These are phyloP conservation scores for Citrus reticulata DNA, from an alignment of 345 rosid genomes.

Conservation along the genomic window DNA sequence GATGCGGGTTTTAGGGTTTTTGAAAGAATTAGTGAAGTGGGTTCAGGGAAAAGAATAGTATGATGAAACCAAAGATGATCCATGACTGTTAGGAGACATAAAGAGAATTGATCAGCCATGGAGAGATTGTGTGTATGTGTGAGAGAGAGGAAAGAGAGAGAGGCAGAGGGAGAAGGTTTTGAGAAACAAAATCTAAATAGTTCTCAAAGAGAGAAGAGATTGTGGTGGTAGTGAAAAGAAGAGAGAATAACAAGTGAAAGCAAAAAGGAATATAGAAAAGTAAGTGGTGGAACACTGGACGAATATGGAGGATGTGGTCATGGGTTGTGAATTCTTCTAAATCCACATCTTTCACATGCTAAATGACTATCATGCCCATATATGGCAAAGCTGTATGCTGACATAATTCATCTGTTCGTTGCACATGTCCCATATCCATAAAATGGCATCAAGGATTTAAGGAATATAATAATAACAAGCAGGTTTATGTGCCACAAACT, in stretches of 20 bases:
- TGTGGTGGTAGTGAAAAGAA: conserved; percentile 19
- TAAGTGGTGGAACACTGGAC: not conserved
- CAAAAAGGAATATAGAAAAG: conserved; percentile 3
- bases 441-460: no score
- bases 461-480: not conserved
- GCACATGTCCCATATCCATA: not conserved
- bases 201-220: not conserved
- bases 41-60: conserved; percentile 32
- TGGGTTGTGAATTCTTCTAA: not conserved
- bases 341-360: not conserved
- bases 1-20: conserved; percentile 16
- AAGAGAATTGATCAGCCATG: conserved; percentile 36
- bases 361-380: not conserved
- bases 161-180: not conserved
- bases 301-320: not conserved
- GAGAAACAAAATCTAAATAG: not conserved
- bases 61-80: conserved; percentile 67
- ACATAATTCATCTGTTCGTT: not conserved
- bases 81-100: conserved; percentile 40
- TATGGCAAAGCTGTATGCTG: not conserved
- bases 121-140: not conserved
- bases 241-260: conserved; percentile 9
- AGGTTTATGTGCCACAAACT: not conserved
- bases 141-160: not conserved
- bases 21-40: conserved; percentile 11